Evolutionary conservation across 2,329 filamentous ascomycete species (phyloP).

Genomic region (Aspergillus sergii): DNA sequence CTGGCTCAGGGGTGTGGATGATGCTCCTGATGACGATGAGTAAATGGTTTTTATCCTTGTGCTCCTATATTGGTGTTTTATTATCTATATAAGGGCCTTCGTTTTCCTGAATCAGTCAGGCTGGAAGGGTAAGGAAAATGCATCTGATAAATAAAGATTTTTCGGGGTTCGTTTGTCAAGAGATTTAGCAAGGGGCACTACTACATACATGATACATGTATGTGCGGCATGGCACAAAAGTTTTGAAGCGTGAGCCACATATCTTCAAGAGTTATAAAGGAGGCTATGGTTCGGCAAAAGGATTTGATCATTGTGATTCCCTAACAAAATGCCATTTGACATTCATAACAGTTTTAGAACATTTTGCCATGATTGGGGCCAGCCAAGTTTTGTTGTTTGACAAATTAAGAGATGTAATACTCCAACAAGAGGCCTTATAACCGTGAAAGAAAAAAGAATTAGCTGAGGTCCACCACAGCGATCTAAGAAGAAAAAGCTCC

Average conservation of each 20-base stretch:
- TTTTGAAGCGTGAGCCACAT: neutral
- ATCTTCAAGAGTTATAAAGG: neutral
- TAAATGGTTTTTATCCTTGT: conserved; percentile 21
- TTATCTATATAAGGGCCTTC: conserved; percentile 4
- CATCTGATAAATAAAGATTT: neutral
- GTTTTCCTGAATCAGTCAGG: conserved; percentile 2
- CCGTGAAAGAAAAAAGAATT: neutral
- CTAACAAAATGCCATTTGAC: neutral
- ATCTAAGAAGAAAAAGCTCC: neutral
- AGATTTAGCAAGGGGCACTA: neutral
- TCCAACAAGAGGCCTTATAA: neutral
- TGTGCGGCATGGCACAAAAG: neutral
- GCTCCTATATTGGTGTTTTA: neutral
- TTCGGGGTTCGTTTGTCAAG: neutral
- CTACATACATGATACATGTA: neutral
- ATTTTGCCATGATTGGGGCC: neutral
- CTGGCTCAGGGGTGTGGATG: conserved; percentile 61
- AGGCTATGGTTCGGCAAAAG: neutral
- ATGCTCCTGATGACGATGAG: conserved; percentile 61
- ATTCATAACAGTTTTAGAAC: neutral
- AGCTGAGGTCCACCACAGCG: neutral
- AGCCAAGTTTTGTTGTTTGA: neutral
- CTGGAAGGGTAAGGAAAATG: neutral
- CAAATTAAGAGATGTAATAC: neutral
- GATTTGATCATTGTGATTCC: neutral